These are phyloP conservation scores for Malania oleifera DNA, from an alignment of 164 flowering plant genomes.

Conservation along the genomic window DNA sequence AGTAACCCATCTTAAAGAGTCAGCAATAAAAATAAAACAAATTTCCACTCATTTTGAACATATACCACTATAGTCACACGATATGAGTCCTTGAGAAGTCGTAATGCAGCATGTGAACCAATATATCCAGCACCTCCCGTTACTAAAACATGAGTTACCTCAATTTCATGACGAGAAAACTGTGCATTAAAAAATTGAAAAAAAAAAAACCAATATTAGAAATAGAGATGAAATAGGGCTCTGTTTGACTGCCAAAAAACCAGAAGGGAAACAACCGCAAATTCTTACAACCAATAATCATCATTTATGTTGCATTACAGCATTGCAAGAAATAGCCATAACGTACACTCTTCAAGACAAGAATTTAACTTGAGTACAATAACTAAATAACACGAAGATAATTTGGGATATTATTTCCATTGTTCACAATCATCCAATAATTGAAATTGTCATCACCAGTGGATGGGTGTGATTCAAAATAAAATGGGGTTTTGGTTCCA, in stretches of 20 bases:
- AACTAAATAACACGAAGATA: too few relatives aligned
- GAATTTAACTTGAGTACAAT: too few relatives aligned
- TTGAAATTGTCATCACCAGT: too few relatives aligned
- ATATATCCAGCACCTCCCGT: constrained; percentile 98
- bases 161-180: constrained; percentile 74
- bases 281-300: too few relatives aligned
- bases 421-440: too few relatives aligned
- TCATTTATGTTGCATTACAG: too few relatives aligned
- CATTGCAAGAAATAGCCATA: background rate
- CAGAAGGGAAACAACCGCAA: background rate
- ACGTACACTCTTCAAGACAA: background rate
- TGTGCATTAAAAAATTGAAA: constrained; percentile 16
- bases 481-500: too few relatives aligned
- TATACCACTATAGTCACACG: constrained; percentile 91
- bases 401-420: too few relatives aligned
- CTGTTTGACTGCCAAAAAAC: background rate
- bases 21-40: background rate
- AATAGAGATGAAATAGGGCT: background rate
- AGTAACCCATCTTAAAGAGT: background rate
- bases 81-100: constrained; percentile 76
- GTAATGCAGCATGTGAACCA: constrained; percentile 90
- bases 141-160: constrained; percentile 86
- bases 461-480: too few relatives aligned
- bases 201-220: background rate
- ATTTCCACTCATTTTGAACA: background rate